These are phyloP conservation scores for Tetraselmis chui DNA, from an alignment of 139 green algal genomes.

Conservation along the genomic window DNA sequence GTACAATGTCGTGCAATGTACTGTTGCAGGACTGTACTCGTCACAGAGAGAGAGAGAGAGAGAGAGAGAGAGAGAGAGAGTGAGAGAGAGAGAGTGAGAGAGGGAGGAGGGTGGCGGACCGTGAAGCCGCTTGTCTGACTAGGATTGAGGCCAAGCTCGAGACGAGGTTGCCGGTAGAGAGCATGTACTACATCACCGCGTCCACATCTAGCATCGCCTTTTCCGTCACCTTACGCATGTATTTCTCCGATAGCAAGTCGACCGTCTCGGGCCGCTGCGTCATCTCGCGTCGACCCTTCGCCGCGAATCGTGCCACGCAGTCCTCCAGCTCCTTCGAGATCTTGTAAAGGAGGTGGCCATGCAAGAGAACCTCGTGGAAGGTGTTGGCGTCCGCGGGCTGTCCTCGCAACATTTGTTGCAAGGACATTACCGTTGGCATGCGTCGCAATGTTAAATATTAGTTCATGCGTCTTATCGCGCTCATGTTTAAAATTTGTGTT, in stretches of 20 bases:
- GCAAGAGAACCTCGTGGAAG: conserved; percentile 89
- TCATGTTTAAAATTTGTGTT: too few species aligned
- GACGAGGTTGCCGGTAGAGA: conserved; percentile 91
- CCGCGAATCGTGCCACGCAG: conserved; percentile 32
- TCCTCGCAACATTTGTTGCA: conserved; percentile 76
- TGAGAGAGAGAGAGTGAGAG: too few species aligned
- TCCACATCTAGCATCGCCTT: conserved; percentile 52
- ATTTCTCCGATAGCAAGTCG: conserved; percentile 32
- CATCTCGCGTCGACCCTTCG: neutral
- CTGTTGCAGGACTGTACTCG: too few species aligned
- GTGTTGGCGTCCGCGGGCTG: conserved; percentile 83
- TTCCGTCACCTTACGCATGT: conserved; percentile 45
- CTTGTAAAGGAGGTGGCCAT: conserved; percentile 80
- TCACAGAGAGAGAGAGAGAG: too few species aligned
- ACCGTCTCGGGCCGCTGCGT: neutral
- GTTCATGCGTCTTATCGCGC: too few species aligned
- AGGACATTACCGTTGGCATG: conserved; percentile 58
- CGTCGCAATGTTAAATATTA: neutral
- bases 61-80: too few species aligned
- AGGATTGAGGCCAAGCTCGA: conserved; percentile 73
- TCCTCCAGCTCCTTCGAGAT: conserved; percentile 73
- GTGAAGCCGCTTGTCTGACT: conserved; percentile 87
- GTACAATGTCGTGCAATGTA: too few species aligned
- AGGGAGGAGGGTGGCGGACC: too few species aligned
- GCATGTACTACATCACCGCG: conserved; percentile 78